phyloP scores from a whole-genome alignment of 2,329 filamentous ascomycete species.

The Fusarium sp. region DNA sequence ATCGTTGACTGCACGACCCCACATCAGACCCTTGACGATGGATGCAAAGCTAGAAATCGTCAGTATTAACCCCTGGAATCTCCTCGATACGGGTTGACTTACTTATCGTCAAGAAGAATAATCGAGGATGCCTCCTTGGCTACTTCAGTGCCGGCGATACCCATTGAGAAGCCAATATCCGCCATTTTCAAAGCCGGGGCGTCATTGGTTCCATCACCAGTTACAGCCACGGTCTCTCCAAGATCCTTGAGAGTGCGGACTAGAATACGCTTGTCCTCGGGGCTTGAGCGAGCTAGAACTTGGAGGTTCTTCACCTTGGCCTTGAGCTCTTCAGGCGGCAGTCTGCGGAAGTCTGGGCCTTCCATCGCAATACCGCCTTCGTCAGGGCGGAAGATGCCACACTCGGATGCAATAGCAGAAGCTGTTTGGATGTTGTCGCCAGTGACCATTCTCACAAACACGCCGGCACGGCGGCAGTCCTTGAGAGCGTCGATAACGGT shows the following conservation, averaged over 20 bases:
- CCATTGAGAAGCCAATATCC: constrained; percentile 76
- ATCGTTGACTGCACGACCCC: constrained; percentile 76
- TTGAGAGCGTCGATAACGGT: constrained; percentile 75
- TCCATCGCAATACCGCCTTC: constrained; percentile 80
- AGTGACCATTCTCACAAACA: constrained; percentile 78
- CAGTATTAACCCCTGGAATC: constrained; percentile 2
- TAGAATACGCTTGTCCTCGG: constrained; percentile 77
- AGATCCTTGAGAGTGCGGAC: constrained; percentile 75
- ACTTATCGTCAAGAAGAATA: constrained; percentile 74
- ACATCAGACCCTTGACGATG: constrained; percentile 74
- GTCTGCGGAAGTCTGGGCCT: constrained; percentile 70
- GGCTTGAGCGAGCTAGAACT: constrained; percentile 76
- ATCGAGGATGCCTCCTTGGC: constrained; percentile 76
- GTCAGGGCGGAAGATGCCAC: constrained; percentile 56
- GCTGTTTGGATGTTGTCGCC: constrained; percentile 63
- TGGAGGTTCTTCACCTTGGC: constrained; percentile 73
- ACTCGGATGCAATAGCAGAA: constrained; percentile 63
- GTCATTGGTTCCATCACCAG: constrained; percentile 76
- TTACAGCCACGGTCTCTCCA: constrained; percentile 72
- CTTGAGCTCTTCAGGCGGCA: constrained; percentile 66
- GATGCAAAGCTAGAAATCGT: constrained; percentile 61
- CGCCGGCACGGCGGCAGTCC: constrained; percentile 76
- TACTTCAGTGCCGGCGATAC: constrained; percentile 75
- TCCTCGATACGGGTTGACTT: constrained; percentile 9
- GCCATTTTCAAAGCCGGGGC: constrained; percentile 73